Percentiles rank a stretch among this genome's conserved stretches.
These are phyloP conservation scores for Abelmoschus esculentus DNA, from an alignment of 345 rosid genomes.

Conservation along the genomic window DNA sequence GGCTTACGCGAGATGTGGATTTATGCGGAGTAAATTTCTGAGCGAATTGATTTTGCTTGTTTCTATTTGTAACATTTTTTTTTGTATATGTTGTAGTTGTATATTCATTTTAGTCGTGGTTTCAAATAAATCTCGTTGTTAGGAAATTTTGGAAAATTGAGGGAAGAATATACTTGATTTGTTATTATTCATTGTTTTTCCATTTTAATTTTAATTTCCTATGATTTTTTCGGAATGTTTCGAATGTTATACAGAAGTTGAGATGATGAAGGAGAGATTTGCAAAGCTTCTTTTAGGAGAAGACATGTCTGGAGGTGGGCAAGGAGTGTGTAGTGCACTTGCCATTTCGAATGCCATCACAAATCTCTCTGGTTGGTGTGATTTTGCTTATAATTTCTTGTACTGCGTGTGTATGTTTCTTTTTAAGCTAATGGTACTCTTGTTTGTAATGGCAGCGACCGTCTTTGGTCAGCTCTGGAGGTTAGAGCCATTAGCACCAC, in stretches of 20 bases:
- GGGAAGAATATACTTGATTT: neutral
- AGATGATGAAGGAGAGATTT: slow-evolving; percentile 98
- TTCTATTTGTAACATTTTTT: slow-evolving; percentile 6
- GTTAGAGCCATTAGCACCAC: slow-evolving; percentile 79
- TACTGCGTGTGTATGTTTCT: neutral
- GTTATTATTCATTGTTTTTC: neutral
- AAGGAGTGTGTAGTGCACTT: slow-evolving; percentile 96
- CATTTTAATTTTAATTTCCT: neutral
- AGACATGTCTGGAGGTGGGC: slow-evolving; percentile 99
- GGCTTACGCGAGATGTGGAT: neutral
- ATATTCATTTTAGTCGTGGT: neutral
- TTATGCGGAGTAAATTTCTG: neutral
- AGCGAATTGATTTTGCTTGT: neutral
- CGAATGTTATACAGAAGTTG: slow-evolving; percentile 41
- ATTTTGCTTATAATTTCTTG: neutral
- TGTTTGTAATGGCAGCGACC: slow-evolving; percentile 48
- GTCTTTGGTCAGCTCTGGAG: slow-evolving; percentile 96
- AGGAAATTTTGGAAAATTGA: neutral
- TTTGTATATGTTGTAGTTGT: neutral
- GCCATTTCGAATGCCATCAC: slow-evolving; percentile 98
- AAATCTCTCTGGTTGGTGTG: slow-evolving; percentile 73
- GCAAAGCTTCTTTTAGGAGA: slow-evolving; percentile 95
- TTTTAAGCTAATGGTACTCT: neutral
- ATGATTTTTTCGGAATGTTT: neutral
- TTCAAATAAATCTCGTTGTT: neutral